Evolutionary conservation across 305 asterid species (phyloP).

Genomic region (Solanum aculeatissimum): DNA sequence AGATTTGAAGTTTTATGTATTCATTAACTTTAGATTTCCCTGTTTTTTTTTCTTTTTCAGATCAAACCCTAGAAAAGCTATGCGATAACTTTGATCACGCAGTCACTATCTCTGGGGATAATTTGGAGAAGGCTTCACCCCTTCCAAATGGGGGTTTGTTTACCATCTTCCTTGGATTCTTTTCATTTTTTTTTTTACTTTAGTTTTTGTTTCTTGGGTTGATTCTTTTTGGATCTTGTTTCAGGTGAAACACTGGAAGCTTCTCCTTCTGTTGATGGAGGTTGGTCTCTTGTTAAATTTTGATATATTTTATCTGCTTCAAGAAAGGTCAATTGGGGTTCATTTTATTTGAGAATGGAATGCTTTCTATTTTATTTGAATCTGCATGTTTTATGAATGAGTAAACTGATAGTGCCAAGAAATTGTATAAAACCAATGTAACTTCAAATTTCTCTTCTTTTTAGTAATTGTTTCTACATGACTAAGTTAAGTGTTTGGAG

Average conservation of each 20-base stretch:
- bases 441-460: not conserved
- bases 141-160: constrained; percentile 4
- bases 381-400: not conserved
- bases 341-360: not conserved
- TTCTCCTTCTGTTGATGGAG: not conserved
- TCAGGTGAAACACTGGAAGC: constrained; percentile 18
- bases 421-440: not conserved
- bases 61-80: constrained; percentile 37
- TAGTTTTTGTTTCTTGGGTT: not conserved
- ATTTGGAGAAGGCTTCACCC: not conserved
- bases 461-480: not conserved
- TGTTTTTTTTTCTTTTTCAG: constrained; percentile 15
- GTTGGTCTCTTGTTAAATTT: not conserved
- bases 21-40: not conserved
- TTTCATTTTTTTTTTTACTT: not conserved
- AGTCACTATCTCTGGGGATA: constrained; percentile 25
- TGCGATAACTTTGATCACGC: constrained; percentile 37
- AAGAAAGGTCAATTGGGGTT: not conserved
- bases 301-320: not conserved
- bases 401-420: not conserved
- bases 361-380: not conserved
- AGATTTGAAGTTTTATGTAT: not conserved
- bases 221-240: not conserved
- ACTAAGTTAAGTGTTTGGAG: not conserved
- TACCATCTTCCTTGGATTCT: not conserved